Evolutionary conservation across 2,329 filamentous ascomycete genomes (phyloP), one percentile per base, ranked within the genome.

Genomic region (Ophiostoma himal-ulmi): DNA sequence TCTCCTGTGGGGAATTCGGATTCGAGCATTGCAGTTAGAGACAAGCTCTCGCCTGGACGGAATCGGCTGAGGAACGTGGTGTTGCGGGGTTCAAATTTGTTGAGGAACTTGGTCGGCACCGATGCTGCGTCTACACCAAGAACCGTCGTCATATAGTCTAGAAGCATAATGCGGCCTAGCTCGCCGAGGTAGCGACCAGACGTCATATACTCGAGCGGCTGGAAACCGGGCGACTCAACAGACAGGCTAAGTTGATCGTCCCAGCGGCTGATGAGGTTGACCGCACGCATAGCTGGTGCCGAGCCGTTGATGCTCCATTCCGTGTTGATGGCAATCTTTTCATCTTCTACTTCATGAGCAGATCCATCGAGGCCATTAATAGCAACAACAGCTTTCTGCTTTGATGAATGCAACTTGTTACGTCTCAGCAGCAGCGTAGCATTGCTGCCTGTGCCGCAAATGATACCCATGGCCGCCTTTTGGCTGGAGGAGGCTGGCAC

Each of bases 201-300:
- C 0, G 91, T 93, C 89, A 94, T 92, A 79, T 94, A 94, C 77
- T 95, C 92, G 26, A 94, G 85, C 0, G 91, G 91, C 74, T 94
- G 91, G 75, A 94, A 93, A 0, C 91, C 91, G 0, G 91, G 90
- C 7, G 82, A 82, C 75, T 92, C 89, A 74, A 89, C 89, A 65
- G 88, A 85, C 5, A 79, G 79, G 74, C 93, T 91, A 6, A 95
- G 83, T 71, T 84, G 80, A 11, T 82, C 79, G 75, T 95, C 92
- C 91, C 91, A 94, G 48, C 80, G 80, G 11, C 86, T 93, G 68
- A 92, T 86, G 67, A 94, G 83, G 0, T 82, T 81, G 26, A 89
- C 80, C 34, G 88, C 83, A 34, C 84, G 82, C 69, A 94, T 80
- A 0, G 91, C 90, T 7, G 84, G 82, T n/a, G 88, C 88, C 1